phyloP scores from a whole-genome alignment of 352 stramenopile genomes.

The Globisporangium heterothallicum region DNA sequence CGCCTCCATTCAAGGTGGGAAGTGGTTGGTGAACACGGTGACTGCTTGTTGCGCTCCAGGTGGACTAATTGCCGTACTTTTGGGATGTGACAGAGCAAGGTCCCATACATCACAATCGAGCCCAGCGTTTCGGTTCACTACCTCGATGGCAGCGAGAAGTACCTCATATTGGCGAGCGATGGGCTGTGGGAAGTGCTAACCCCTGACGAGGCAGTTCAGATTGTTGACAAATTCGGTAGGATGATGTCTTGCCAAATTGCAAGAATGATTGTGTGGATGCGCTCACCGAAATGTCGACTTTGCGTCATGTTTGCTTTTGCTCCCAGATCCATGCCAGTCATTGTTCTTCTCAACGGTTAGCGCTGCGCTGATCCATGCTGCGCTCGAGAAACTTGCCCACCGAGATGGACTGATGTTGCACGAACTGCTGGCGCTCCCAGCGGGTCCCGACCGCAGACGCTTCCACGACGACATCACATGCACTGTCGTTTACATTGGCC shows the following conservation, averaged over 20 bases:
- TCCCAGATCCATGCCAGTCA: conserved; percentile 32
- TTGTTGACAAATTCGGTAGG: conserved; percentile 70
- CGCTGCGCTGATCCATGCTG: conserved; percentile 59
- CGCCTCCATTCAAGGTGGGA: conserved; percentile 86
- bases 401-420: conserved; percentile 65
- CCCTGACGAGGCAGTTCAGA: conserved; percentile 50
- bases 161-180: conserved; percentile 76
- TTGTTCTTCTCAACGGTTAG: conserved; percentile 54
- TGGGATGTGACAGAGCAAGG: conserved; percentile 43
- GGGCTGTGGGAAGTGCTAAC: conserved; percentile 79
- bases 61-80: conserved; percentile 2
- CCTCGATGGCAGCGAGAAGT: conserved; percentile 54
- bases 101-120: conserved; percentile 74
- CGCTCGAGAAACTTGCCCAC: conserved; percentile 64
- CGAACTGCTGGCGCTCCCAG: conserved; percentile 51
- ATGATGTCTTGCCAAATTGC: not conserved
- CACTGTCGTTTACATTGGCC: conserved; percentile 60
- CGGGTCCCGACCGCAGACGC: conserved; percentile 40
- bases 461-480: conserved; percentile 82
- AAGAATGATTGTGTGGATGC: too few relatives aligned
- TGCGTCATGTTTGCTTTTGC: not conserved
- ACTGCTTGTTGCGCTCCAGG: not conserved
- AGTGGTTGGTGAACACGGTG: not conserved
- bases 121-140: conserved; percentile 48
- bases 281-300: too few relatives aligned